phyloP scores from a whole-genome alignment of 805 yeast species.

The Saturnispora galanensis region DNA sequence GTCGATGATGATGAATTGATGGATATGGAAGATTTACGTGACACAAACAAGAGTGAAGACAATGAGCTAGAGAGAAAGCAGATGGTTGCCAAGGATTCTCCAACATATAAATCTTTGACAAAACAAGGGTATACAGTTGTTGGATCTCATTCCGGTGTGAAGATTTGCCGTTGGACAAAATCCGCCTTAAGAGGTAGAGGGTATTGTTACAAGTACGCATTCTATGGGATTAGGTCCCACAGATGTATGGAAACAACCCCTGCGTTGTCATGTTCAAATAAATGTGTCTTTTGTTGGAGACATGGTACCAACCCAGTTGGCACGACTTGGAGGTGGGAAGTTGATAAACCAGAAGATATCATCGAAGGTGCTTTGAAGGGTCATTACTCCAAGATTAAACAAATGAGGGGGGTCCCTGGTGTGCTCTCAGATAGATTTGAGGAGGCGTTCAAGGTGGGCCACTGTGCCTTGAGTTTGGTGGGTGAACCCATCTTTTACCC shows the following conservation, averaged over 20 bases:
- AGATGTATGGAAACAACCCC: conserved; percentile 96
- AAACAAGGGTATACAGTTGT: conserved; percentile 91
- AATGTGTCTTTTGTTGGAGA: conserved; percentile 96
- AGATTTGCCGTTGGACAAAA: conserved; percentile 93
- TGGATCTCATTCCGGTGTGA: conserved; percentile 92
- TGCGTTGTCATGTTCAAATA: conserved; percentile 84
- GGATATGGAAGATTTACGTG: conserved; percentile 64
- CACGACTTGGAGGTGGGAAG: conserved; percentile 94
- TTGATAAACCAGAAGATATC: conserved; percentile 79
- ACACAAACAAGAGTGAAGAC: conserved; percentile 22
- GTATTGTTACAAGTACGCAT: conserved; percentile 86
- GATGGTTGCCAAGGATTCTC: conserved; percentile 86
- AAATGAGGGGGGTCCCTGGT: conserved; percentile 94
- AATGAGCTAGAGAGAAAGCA: conserved; percentile 40
- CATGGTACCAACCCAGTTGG: conserved; percentile 97
- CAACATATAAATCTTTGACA: conserved; percentile 78
- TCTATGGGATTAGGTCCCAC: conserved; percentile 84
- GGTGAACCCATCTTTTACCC: conserved; percentile 96
- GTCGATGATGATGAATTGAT: conserved; percentile 32
- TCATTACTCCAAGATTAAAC: conserved; percentile 86
- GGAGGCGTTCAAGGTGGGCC: conserved; percentile 81
- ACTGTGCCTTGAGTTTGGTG: conserved; percentile 85
- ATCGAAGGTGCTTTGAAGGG: conserved; percentile 80
- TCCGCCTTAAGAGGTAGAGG: conserved; percentile 91
- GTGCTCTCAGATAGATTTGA: conserved; percentile 81